Base-by-base conservation (phyloP, 1,284 basidiomycete genomes). In the Trametes pubescens region DNA sequence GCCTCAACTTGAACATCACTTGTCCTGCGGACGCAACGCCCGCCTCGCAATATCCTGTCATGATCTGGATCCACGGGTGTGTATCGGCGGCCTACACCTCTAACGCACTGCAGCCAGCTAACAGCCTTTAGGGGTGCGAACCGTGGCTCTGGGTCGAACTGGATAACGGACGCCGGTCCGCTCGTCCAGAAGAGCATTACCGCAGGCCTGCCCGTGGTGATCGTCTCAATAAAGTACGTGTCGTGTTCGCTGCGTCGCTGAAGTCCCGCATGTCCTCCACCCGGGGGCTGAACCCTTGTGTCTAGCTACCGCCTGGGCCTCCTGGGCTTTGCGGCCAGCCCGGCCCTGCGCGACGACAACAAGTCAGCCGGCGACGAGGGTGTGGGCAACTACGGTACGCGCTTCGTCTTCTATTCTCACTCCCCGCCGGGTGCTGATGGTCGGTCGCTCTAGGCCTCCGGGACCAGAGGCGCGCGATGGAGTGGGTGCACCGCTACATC, bases 31-130 rank as follows among this genome's bases (percentile, higher is more conserved):
- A 82, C 38, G 77, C 85, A 26, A 80, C 76, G 2, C 71, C 81
- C 4, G 76, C 78, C 47, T 86, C 88, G 35, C 79, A 78, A 44
- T 68, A 88, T 14, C 90, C 91, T 8, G 90, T 92, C 65, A 91
- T 92, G 90, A 74, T 92, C 47, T 92, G 90, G 90, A 80, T 92
- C 21, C 90, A 92, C 75, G 90, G 91, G 90, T 92, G 69, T 13
- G 62, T 58, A 57, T 53, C 57, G 49, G 3, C 35, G 40, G 47
- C 51, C 34, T 62, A 59, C 49, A 24, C 53, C 49, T 59, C 51
- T 43, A 61, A 59, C 59, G 29, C 62, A 40, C 22, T 53, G 62
- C 68, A 51, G 55, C 51, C 37, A 49, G 57, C 61, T 60, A 21
- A 46, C 57, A 40, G 61, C 57, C 56, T 57, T 35, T 69, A 92